These are phyloP conservation scores for Tolypocladium guangdongense DNA, from an alignment of 2,329 filamentous ascomycete genomes.

Conservation along the genomic window DNA sequence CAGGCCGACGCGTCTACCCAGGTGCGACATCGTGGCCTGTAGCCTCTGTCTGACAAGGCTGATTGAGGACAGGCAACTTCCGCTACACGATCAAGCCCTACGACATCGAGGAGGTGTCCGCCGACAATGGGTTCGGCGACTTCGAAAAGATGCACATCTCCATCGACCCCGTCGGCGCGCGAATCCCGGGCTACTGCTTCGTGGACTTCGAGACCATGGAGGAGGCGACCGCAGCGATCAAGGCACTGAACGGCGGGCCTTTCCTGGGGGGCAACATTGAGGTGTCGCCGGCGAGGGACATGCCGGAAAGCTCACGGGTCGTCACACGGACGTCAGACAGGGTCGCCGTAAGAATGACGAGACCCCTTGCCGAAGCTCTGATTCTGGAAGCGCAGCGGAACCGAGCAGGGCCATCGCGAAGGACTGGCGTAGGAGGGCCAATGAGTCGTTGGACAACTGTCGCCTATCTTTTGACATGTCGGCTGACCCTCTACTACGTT, in stretches of 20 bases:
- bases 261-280: slow-evolving; percentile 11
- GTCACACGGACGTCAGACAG: not conserved
- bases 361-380: not conserved
- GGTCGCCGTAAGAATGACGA: not conserved
- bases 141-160: slow-evolving; percentile 54
- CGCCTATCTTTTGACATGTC: no score
- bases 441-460: no score
- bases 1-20: slow-evolving; percentile 43
- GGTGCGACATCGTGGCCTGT: slow-evolving; percentile 20
- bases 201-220: slow-evolving; percentile 48
- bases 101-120: slow-evolving; percentile 50
- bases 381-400: not conserved
- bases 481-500: no score
- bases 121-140: slow-evolving; percentile 25
- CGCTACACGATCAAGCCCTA: slow-evolving; percentile 38
- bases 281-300: slow-evolving; percentile 6
- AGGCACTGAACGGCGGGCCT: slow-evolving; percentile 11
- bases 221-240: slow-evolving; percentile 40
- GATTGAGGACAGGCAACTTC: slow-evolving; percentile 33
- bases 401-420: slow-evolving; percentile 4
- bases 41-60: not conserved
- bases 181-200: slow-evolving; percentile 63
- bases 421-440: slow-evolving; percentile 1
- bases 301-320: slow-evolving; percentile 1
- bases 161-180: slow-evolving; percentile 53